These are phyloP conservation scores for Penicillium turbatum DNA, from an alignment of 495 filamentous ascomycete genomes.

Conservation along the genomic window DNA sequence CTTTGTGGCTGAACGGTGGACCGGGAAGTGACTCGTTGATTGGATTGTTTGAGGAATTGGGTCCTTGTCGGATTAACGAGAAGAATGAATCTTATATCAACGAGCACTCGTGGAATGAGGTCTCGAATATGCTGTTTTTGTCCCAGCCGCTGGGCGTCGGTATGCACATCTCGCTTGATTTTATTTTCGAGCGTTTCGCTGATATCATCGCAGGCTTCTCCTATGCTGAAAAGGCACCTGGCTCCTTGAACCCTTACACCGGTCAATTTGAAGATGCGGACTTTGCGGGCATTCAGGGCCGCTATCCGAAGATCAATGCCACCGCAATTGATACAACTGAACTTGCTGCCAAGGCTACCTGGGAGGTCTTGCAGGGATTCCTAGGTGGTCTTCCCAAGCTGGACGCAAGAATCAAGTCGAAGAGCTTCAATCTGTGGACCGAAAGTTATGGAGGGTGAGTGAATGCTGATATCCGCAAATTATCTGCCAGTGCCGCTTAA, in stretches of 20 bases:
- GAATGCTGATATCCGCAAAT: conserved; percentile 16
- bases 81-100: conserved; percentile 50
- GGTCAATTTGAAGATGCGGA: conserved; percentile 41
- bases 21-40: conserved; percentile 61
- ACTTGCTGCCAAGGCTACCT: conserved; percentile 52
- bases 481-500: conserved; percentile 14
- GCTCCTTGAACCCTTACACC: conserved; percentile 44
- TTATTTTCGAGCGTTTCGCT: background rate
- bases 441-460: conserved; percentile 63
- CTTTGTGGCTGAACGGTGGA: conserved; percentile 51
- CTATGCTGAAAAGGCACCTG: conserved; percentile 39
- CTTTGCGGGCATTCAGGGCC: conserved; percentile 41
- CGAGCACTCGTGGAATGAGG: conserved; percentile 67
- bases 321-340: conserved; percentile 46
- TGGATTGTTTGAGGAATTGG: conserved; percentile 66
- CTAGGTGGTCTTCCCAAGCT: conserved; percentile 48
- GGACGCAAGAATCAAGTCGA: conserved; percentile 48
- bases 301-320: conserved; percentile 46
- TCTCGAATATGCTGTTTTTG: conserved; percentile 71
- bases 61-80: conserved; percentile 54
- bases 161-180: conserved; percentile 10
- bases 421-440: conserved; percentile 48
- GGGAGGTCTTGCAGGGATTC: conserved; percentile 56
- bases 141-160: conserved; percentile 62
- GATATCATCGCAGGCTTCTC: conserved; percentile 44